Base-by-base conservation (phyloP, 768 basidiomycete genomes). In the Macrocybe gigantea region DNA sequence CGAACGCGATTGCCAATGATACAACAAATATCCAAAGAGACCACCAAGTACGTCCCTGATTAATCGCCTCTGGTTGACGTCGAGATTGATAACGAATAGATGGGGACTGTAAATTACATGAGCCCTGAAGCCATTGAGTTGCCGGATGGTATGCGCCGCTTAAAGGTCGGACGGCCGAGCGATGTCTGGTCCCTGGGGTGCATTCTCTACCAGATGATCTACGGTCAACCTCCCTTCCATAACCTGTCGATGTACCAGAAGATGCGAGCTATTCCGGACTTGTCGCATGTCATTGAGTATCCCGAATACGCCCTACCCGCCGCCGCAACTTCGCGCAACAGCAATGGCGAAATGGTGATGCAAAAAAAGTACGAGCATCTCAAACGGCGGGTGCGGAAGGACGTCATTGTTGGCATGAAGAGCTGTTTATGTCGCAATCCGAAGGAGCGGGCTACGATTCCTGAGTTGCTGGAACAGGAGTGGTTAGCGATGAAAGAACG, bases 21-120 rank as follows among this genome's bases (percentile, higher is more conserved):
- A 99, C 95, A 1, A 97, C 95, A 2, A 97, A 99, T 59, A 97
- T 98, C 49, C 93, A 95, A 54, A 78, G 95, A 48, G 95, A 99
- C 56, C 89, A 92, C 60, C 93, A 94, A 79, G 92, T 91, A 56
- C 30, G 68, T 36, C 45, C 33, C 37, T 15, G 10, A 15, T 34
- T 6, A 30, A 15, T 40, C 41, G 36, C 2, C 30, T 12, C 4
- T 4, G 31, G 29, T 36, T 48, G 33, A 48, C 44, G 35, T 49
- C 42, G 51, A 33, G 46, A 40, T 47, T 44, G 3, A 38, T 38
- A 22, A 41, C 34, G 49, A 8, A 9, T 57, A 95, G 88, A 86
- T 99, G 55, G 95, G 95, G 2, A 95, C 93, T 1, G 88, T 96
- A 34, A 99, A 99, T 60, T 99, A 95, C 63, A 99, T 99, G 95